Conservation (phyloP, 495 filamentous ascomycete genomes). For the Delitschia confertaspora region DNA sequence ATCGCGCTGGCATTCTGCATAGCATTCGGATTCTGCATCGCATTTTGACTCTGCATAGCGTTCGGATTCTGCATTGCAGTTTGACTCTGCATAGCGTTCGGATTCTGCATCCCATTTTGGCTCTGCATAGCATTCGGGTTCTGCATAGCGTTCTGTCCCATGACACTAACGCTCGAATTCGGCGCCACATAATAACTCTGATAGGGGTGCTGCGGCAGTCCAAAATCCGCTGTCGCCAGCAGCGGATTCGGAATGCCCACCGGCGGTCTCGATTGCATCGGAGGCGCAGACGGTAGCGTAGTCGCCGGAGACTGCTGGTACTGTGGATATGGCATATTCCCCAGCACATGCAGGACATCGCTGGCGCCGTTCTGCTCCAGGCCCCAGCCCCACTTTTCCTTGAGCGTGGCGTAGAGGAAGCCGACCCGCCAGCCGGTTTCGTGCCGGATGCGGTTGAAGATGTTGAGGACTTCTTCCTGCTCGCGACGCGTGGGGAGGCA, state of each 20-base stretch:
- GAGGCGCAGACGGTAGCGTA: conserved; percentile 18
- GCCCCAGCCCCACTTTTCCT: conserved; percentile 70
- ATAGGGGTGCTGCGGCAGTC: conserved; percentile 65
- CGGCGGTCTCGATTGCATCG: conserved; percentile 29
- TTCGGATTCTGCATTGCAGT: too few relatives aligned
- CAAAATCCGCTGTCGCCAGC: conserved; percentile 59
- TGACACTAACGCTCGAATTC: too few relatives aligned
- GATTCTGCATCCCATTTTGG: too few relatives aligned
- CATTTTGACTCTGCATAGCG: not conserved
- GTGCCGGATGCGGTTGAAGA: conserved; percentile 63
- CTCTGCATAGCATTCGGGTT: too few relatives aligned
- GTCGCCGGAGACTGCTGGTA: conserved; percentile 2
- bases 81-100: too few relatives aligned
- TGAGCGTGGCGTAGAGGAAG: conserved; percentile 59
- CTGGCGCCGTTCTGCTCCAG: conserved; percentile 30
- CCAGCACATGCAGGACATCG: conserved; percentile 1
- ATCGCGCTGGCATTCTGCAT: too few relatives aligned
- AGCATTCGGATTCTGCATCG: not conserved
- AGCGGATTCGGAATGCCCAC: conserved; percentile 56
- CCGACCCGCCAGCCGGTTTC: conserved; percentile 72
- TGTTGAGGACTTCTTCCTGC: conserved; percentile 73
- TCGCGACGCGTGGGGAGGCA: conserved; percentile 58
- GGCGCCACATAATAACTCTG: conserved; percentile 45
- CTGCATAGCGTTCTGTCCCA: too few relatives aligned
- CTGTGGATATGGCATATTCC: conserved; percentile 16